These are phyloP conservation scores for Elaeagnus macrophylla DNA, from an alignment of 306 rosid species.

Conservation along the genomic window DNA sequence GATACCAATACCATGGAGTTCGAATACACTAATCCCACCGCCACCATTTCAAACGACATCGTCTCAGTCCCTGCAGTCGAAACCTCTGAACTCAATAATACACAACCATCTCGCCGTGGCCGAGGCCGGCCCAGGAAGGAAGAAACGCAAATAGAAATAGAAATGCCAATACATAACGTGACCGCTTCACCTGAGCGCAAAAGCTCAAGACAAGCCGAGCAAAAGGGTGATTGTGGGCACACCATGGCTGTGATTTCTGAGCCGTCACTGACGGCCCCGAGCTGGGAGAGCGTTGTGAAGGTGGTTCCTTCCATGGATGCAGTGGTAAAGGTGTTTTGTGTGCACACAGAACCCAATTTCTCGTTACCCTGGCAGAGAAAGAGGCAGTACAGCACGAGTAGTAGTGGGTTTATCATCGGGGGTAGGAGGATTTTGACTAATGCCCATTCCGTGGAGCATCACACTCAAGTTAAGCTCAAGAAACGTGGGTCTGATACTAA, in stretches of 20 bases:
- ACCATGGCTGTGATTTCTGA: slow-evolving; percentile 11
- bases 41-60: slow-evolving; percentile 21
- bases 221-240: slow-evolving; percentile 27
- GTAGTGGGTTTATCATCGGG: slow-evolving; percentile 64
- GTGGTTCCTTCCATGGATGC: slow-evolving; percentile 73
- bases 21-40: slow-evolving; percentile 9
- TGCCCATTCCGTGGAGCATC: slow-evolving; percentile 80
- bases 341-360: slow-evolving; percentile 74
- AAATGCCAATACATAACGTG: slow-evolving; percentile 1
- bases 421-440: slow-evolving; percentile 64
- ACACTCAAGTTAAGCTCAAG: slow-evolving; percentile 74
- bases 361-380: slow-evolving; percentile 82
- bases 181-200: slow-evolving; percentile 29
- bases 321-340: slow-evolving; percentile 75
- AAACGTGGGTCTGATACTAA: slow-evolving; percentile 80
- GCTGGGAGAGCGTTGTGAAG: slow-evolving; percentile 36
- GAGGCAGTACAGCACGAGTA: slow-evolving; percentile 66
- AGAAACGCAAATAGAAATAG: slow-evolving; percentile 7
- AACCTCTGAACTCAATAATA: slow-evolving; percentile 8
- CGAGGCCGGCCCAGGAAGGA: slow-evolving; percentile 39
- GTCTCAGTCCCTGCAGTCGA: slow-evolving; percentile 18
- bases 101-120: slow-evolving; percentile 23
- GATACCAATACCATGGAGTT: slow-evolving; percentile 17
- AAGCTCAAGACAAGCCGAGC: slow-evolving; percentile 33
- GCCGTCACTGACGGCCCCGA: slow-evolving; percentile 23